Evolutionary conservation across 306 rosid genomes (phyloP).

Genomic region (Albizia julibrissin): DNA sequence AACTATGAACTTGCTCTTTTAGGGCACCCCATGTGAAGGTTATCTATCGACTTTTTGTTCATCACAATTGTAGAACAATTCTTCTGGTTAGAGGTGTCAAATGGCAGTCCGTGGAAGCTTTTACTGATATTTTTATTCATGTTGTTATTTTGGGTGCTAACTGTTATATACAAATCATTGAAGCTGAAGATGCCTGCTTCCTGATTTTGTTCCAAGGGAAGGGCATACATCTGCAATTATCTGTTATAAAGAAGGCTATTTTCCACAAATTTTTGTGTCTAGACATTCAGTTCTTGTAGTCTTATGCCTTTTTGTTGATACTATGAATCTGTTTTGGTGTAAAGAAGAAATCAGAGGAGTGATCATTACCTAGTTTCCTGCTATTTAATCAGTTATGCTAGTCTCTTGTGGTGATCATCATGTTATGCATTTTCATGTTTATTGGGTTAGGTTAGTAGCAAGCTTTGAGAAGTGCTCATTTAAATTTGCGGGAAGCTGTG

Average conservation of each 20-base stretch:
- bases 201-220: neutral
- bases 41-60: neutral
- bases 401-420: no score
- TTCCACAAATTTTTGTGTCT: no score
- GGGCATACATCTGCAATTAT: neutral
- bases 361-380: neutral
- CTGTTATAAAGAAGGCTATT: neutral
- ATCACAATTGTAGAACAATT: neutral
- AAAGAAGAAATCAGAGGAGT: neutral
- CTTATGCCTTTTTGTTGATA: neutral
- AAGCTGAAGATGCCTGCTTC: neutral
- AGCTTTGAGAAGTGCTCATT: no score
- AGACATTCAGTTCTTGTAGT: neutral
- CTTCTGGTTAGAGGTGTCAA: neutral
- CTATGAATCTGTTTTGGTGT: neutral
- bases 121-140: neutral
- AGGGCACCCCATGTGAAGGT: neutral
- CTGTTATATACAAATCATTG: neutral
- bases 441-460: no score
- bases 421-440: no score
- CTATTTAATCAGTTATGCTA: no score
- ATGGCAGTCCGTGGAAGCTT: neutral
- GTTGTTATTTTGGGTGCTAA: neutral
- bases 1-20: neutral
- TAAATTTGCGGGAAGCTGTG: no score